Evolutionary conservation across 208 protist genomes (phyloP).

Genomic region (Entamoeba invadens): DNA sequence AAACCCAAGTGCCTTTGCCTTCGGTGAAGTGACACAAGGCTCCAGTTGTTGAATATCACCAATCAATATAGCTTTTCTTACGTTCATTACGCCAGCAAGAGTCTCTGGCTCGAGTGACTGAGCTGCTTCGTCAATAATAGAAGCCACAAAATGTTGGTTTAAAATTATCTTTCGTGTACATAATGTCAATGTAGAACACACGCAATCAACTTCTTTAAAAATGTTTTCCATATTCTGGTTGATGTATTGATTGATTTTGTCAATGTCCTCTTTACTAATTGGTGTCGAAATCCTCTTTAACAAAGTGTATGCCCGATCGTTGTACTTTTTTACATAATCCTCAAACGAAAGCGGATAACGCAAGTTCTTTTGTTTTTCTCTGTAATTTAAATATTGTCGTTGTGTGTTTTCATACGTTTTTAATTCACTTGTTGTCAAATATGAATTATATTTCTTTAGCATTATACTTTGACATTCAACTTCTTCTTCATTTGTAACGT

Average conservation of each 20-base stretch:
- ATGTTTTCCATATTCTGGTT: background rate
- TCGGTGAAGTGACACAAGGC: conserved; percentile 74
- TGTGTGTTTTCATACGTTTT: conserved; percentile 62
- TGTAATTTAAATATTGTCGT: conserved; percentile 43
- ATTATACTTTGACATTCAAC: background rate
- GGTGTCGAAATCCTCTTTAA: background rate
- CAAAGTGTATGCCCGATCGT: background rate
- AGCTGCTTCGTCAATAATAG: conserved; percentile 80
- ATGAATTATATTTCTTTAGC: background rate
- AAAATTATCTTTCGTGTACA: background rate
- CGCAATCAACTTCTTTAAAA: background rate
- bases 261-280: background rate
- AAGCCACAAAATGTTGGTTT: background rate
- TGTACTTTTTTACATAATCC: background rate
- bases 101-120: conserved; percentile 78
- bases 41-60: conserved; percentile 82
- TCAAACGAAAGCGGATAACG: background rate
- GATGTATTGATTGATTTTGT: background rate
- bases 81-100: conserved; percentile 71
- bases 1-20: conserved; percentile 64
- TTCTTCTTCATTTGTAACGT: background rate
- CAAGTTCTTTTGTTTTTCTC: background rate
- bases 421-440: conserved; percentile 55
- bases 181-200: background rate
- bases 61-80: conserved; percentile 66